Percentiles rank a stretch among this genome's conserved stretches.
Evolutionary conservation across 129 eudicot genomes (phyloP).

Genomic region (Arctium lappa): DNA sequence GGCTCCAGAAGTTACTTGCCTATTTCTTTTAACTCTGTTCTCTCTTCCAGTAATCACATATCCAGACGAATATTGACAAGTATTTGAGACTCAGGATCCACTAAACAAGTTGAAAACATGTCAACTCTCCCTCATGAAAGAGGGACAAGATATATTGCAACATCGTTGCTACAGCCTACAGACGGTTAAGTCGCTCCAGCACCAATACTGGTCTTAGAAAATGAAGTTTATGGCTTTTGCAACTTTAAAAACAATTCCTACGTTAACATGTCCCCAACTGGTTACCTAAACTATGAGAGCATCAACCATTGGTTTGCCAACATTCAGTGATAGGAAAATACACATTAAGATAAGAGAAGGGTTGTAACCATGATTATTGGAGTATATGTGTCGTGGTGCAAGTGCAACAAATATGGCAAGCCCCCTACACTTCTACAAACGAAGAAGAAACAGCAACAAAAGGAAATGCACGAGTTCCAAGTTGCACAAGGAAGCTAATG

Average conservation of each 20-base stretch:
- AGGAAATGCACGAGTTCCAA: not conserved
- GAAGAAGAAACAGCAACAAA: not conserved
- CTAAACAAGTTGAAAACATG: not conserved
- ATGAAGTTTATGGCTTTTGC: not conserved
- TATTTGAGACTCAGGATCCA: not conserved
- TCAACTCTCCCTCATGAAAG: not conserved
- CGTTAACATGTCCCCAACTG: not conserved
- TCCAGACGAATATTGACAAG: not conserved
- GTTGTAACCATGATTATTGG: not conserved
- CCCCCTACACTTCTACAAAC: not conserved
- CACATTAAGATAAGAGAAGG: not conserved
- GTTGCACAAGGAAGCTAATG: not conserved
- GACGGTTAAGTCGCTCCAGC: not conserved
- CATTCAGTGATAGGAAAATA: not conserved
- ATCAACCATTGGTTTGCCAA: not conserved
- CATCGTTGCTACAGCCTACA: not conserved
- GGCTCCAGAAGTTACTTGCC: not conserved
- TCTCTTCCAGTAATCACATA: conserved; percentile 1
- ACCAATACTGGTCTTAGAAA: not conserved
- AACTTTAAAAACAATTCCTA: not conserved
- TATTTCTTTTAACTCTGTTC: not conserved
- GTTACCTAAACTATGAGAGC: not conserved
- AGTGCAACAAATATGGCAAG: not conserved
- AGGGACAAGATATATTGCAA: not conserved
- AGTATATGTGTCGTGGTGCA: not conserved